phyloP scores from a whole-genome alignment of 164 flowering plant genomes.

The Aristolochia fimbriata region DNA sequence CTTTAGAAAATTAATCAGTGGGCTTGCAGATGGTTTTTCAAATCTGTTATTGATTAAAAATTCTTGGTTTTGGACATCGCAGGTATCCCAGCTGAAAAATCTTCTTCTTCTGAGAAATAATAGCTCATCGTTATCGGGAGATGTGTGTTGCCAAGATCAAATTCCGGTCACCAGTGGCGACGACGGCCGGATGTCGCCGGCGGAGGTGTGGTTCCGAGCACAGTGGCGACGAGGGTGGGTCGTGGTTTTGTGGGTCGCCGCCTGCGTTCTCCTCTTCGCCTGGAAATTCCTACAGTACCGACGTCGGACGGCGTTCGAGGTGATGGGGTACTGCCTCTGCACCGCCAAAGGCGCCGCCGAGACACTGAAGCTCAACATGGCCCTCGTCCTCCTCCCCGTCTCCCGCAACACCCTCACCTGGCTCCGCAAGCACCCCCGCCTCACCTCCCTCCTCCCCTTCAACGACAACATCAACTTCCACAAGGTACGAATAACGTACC shows the following conservation, averaged over 20 bases:
- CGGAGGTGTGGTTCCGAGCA: conserved; percentile 23
- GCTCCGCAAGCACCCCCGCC: conserved; percentile 21
- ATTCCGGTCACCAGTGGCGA: not conserved
- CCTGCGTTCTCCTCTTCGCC: conserved; percentile 22
- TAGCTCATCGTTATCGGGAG: conserved; percentile 8
- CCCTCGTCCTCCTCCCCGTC: conserved; percentile 42
- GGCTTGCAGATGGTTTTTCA: too few species aligned
- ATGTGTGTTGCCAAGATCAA: not conserved
- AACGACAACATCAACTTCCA: conserved; percentile 52
- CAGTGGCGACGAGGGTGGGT: conserved; percentile 42
- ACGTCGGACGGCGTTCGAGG: conserved; percentile 31
- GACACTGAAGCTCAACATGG: conserved; percentile 50
- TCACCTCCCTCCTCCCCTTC: conserved; percentile 34
- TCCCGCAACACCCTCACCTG: conserved; percentile 41
- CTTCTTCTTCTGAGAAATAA: conserved; percentile 13
- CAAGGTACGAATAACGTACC: conserved; percentile 32
- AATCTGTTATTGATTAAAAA: too few species aligned
- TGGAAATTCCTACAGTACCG: conserved; percentile 46
- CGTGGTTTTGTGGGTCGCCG: conserved; percentile 21
- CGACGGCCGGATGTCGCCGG: conserved; percentile 10
- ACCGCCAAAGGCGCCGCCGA: conserved; percentile 57
- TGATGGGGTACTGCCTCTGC: conserved; percentile 46
- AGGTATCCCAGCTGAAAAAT: conserved; percentile 24
- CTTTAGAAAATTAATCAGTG: not conserved
- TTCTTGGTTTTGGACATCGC: not conserved